phyloP scores from a whole-genome alignment of 139 green algal genomes.

The Chlamydomonas schloesseri region DNA sequence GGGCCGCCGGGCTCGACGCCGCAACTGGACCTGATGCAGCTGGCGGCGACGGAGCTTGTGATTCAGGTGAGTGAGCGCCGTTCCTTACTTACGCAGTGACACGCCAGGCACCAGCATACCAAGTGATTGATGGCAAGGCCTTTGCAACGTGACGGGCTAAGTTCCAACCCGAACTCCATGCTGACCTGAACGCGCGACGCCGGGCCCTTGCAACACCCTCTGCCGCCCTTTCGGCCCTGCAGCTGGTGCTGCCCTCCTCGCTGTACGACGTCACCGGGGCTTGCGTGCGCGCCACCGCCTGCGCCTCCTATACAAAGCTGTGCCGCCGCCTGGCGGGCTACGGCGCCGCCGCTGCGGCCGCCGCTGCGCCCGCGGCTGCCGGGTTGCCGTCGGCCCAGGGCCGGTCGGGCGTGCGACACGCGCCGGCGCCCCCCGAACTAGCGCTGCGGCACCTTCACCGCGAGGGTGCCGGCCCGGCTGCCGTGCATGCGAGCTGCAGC shows the following conservation, averaged over 20 bases:
- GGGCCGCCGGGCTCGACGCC: neutral
- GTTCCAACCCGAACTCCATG: no score
- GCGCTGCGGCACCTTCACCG: no score
- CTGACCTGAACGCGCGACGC: no score
- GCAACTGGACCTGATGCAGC: slow-evolving; percentile 4
- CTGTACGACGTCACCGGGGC: slow-evolving; percentile 28
- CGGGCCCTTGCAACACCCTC: no score
- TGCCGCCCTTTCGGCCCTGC: neutral
- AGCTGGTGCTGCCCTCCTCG: slow-evolving; percentile 19
- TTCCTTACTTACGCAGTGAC: no score
- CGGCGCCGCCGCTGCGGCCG: neutral
- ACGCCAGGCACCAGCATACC: no score
- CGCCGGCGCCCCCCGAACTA: no score
- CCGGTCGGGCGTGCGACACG: no score
- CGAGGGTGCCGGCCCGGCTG: no score
- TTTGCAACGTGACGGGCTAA: no score
- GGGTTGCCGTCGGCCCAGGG: no score
- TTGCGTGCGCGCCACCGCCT: slow-evolving; percentile 17
- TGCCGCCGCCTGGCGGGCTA: neutral
- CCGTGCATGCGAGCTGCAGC: slow-evolving; percentile 17
- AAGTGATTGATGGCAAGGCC: no score
- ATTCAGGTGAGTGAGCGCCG: slow-evolving; percentile 24
- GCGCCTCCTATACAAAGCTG: slow-evolving; percentile 28
- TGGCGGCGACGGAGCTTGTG: slow-evolving; percentile 7
- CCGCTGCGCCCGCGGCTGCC: neutral